phyloP scores from a whole-genome alignment of 2,329 filamentous ascomycete genomes.

The Pseudovirgaria hyperparasitica region DNA sequence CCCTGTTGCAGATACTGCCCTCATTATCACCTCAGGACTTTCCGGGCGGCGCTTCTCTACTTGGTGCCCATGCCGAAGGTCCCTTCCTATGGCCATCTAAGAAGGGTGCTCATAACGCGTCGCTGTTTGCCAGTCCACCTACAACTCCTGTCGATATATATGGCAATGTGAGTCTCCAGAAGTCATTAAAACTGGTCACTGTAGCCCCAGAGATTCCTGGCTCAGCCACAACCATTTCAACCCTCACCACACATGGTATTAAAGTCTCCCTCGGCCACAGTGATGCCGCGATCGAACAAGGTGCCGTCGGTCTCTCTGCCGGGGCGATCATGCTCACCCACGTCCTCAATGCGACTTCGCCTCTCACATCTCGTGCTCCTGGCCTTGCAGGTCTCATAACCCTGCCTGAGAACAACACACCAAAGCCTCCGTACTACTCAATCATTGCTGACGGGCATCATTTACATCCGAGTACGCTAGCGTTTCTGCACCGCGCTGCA shows the following conservation, averaged over 20 bases:
- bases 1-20: conserved; percentile 32
- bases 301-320: conserved; percentile 30
- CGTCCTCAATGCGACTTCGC: conserved; percentile 42
- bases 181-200: conserved; percentile 37
- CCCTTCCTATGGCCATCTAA: conserved; percentile 41
- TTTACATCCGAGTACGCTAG: conserved; percentile 37
- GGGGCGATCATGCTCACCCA: conserved; percentile 42
- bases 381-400: conserved; percentile 34
- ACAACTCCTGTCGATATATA: conserved; percentile 29
- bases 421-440: conserved; percentile 34
- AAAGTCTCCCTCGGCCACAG: conserved; percentile 39
- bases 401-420: conserved; percentile 10
- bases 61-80: conserved; percentile 45
- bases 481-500: conserved; percentile 34
- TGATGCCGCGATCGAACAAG: conserved; percentile 34
- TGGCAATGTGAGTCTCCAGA: conserved; percentile 28
- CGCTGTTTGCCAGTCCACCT: conserved; percentile 29
- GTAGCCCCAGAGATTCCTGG: conserved; percentile 39
- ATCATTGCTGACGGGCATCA: conserved; percentile 43
- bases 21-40: conserved; percentile 31
- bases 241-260: conserved; percentile 28
- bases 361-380: conserved; percentile 37
- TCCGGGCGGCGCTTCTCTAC: conserved; percentile 32
- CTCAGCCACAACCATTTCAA: conserved; percentile 28
- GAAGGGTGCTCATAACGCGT: conserved; percentile 39